Conservation (phyloP, 2,329 filamentous ascomycete genomes). For the Zasmidium cellare region DNA sequence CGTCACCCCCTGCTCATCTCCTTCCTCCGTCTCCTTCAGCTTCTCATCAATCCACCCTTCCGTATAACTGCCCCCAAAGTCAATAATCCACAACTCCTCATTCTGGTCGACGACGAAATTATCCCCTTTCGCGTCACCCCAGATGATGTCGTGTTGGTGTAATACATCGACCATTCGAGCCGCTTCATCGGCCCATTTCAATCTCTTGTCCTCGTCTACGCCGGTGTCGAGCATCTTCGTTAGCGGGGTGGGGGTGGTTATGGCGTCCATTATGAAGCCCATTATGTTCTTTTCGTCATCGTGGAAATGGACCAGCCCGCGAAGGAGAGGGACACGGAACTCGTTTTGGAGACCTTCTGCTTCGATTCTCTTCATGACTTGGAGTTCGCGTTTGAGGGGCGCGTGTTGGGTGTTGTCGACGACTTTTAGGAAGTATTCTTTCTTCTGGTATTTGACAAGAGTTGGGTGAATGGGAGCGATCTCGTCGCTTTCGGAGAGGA, state of each 20-base stretch:
- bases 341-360: conserved; percentile 27
- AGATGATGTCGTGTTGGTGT: conserved; percentile 37
- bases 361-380: conserved; percentile 31
- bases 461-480: conserved; percentile 31
- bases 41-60: conserved; percentile 40
- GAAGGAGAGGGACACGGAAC: conserved; percentile 32
- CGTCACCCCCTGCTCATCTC: conserved; percentile 34
- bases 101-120: conserved; percentile 41
- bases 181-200: conserved; percentile 32
- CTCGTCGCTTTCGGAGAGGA: conserved; percentile 24
- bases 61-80: conserved; percentile 41
- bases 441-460: conserved; percentile 18
- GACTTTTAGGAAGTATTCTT: conserved; percentile 35
- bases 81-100: conserved; percentile 41
- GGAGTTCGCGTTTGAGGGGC: conserved; percentile 36
- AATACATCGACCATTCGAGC: conserved; percentile 31
- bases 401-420: conserved; percentile 32
- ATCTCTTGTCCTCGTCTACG: conserved; percentile 31
- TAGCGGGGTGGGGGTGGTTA: conserved; percentile 32
- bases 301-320: conserved; percentile 29
- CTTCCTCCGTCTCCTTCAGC: conserved; percentile 36
- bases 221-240: conserved; percentile 33
- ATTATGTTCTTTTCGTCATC: conserved; percentile 28
- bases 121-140: conserved; percentile 43
- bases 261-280: conserved; percentile 36